These are phyloP conservation scores for Inga oerstediana DNA, from an alignment of 306 rosid species.

Conservation along the genomic window DNA sequence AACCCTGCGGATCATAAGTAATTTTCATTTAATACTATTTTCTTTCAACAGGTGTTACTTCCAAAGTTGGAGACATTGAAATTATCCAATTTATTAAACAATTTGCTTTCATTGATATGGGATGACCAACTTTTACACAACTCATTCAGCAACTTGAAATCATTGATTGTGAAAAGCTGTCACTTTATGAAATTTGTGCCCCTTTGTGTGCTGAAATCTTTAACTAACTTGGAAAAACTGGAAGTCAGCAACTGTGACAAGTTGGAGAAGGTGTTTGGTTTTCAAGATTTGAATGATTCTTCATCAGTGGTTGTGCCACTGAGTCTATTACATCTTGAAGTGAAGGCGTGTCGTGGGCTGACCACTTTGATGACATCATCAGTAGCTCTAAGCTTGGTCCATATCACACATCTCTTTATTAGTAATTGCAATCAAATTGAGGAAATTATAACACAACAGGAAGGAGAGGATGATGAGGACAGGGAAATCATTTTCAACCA, in stretches of 20 bases:
- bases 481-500: background rate
- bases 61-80: background rate
- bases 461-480: background rate
- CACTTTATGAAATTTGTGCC: background rate
- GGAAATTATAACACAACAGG: background rate
- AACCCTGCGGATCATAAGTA: background rate
- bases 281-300: no score
- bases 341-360: fast-evolving
- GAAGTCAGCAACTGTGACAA: no score
- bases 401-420: background rate
- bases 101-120: background rate
- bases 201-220: background rate
- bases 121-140: background rate
- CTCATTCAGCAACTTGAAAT: background rate
- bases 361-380: background rate
- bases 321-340: background rate
- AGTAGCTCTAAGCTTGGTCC: background rate
- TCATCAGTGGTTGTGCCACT: no score
- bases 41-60: background rate
- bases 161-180: background rate
- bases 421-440: background rate
- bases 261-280: no score
- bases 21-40: background rate
- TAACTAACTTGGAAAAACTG: background rate
- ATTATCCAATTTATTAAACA: background rate